Conservation (phyloP, 1,139 yeast species). For the Hyphopichia fennica region DNA sequence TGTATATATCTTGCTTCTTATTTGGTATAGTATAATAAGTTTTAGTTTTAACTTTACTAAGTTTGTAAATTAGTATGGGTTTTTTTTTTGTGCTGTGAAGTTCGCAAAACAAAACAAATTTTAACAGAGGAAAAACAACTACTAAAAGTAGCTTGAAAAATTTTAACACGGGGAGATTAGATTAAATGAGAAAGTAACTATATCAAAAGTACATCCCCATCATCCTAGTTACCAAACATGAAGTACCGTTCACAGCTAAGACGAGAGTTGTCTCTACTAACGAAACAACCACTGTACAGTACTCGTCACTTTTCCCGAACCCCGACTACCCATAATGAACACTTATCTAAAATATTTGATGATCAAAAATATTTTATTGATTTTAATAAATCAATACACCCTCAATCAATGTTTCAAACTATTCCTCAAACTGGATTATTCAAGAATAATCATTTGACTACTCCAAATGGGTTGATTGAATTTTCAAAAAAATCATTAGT, state of each 20-base stretch:
- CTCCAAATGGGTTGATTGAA: slow-evolving; percentile 68
- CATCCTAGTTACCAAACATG: no score
- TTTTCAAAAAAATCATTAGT: slow-evolving; percentile 65
- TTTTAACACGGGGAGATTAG: no score
- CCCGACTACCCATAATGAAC: neutral
- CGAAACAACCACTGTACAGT: neutral
- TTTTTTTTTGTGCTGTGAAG: no score
- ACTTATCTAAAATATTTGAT: slow-evolving; percentile 38
- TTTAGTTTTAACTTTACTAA: no score
- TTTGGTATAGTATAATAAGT: no score
- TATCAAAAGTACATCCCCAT: no score
- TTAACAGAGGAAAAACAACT: no score
- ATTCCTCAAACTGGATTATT: slow-evolving; percentile 61
- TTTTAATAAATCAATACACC: slow-evolving; percentile 22
- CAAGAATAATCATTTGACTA: slow-evolving; percentile 62
- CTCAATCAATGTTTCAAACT: slow-evolving; percentile 2
- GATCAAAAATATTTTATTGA: slow-evolving; percentile 40
- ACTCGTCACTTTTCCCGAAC: neutral
- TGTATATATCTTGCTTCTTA: no score
- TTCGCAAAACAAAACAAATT: no score
- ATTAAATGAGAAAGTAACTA: no score
- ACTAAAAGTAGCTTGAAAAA: no score
- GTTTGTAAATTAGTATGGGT: no score
- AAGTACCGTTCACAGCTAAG: neutral
- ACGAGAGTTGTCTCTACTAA: neutral